Evolutionary conservation across 2,329 filamentous ascomycete genomes (phyloP).

Genomic region (Sporothrix pseudoabietina): DNA sequence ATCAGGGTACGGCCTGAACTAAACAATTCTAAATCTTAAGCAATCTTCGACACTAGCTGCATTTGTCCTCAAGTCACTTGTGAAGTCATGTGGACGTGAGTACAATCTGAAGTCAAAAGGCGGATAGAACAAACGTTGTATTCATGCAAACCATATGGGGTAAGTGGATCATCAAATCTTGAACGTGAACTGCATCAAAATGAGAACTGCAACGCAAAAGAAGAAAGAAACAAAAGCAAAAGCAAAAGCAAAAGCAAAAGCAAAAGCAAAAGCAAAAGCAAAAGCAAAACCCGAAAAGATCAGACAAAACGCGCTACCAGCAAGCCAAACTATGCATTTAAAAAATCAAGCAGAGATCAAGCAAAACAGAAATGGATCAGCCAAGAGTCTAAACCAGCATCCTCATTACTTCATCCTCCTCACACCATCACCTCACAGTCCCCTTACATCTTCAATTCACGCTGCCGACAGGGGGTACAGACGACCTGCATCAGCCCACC

Average conservation of each 20-base stretch:
- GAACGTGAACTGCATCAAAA: constrained; percentile 15
- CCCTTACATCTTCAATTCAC: constrained; percentile 58
- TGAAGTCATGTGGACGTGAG: background rate
- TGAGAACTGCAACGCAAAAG: background rate
- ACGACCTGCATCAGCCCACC: constrained; percentile 55
- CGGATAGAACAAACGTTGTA: background rate
- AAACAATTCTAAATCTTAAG: background rate
- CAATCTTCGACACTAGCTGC: background rate
- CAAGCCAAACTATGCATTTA: background rate
- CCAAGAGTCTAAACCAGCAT: background rate
- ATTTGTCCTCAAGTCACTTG: background rate
- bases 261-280: background rate
- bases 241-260: background rate
- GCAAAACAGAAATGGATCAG: background rate
- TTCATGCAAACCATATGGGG: background rate
- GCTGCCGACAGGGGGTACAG: constrained; percentile 63
- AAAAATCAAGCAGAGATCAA: background rate
- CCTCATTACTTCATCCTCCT: background rate
- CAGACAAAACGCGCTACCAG: background rate
- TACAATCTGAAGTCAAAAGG: background rate
- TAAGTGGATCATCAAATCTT: constrained; percentile 13
- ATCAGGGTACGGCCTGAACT: constrained; percentile 2
- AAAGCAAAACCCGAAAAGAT: background rate
- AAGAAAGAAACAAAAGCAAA: background rate
- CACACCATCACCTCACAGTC: constrained; percentile 31